A percentile compares a stretch with the other conserved stretches of the same genome.
phyloP scores from a whole-genome alignment of 805 yeast genomes.

The Yueomyces sinensis region DNA sequence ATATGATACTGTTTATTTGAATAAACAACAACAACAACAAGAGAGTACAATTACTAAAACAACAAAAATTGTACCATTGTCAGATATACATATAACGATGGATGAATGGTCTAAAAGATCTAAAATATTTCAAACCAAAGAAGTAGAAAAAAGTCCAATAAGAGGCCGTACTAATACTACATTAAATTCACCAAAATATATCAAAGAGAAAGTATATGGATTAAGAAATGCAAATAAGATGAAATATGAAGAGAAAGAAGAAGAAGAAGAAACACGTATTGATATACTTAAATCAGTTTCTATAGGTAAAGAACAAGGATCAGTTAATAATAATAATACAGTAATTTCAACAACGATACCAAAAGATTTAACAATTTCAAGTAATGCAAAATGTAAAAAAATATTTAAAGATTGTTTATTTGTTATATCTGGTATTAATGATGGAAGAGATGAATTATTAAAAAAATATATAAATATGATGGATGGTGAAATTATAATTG shows the following conservation, averaged over 20 bases:
- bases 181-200: constrained; percentile 5
- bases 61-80: constrained; percentile 9
- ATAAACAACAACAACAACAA: constrained; percentile 7
- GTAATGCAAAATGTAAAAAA: neutral
- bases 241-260: neutral
- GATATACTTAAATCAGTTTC: neutral
- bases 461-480: constrained; percentile 24
- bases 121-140: constrained; percentile 8
- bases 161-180: constrained; percentile 11
- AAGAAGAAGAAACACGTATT: neutral
- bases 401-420: constrained; percentile 28
- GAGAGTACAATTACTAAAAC: neutral
- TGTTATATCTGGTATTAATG: constrained; percentile 24
- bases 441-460: constrained; percentile 23
- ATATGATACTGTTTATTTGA: constrained; percentile 35
- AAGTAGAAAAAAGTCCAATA: constrained; percentile 6
- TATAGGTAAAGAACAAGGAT: too few relatives aligned
- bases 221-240: too few relatives aligned
- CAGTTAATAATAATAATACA: too few relatives aligned
- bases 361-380: neutral
- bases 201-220: too few relatives aligned
- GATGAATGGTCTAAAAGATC: constrained; percentile 25
- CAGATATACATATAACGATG: constrained; percentile 22
- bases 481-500: constrained; percentile 31
- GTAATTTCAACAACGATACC: too few relatives aligned